Percentiles rank a stretch among this genome's conserved stretches.
These are phyloP conservation scores for Beauveria brongniartii DNA, from an alignment of 2,329 filamentous ascomycete genomes.

Conservation along the genomic window DNA sequence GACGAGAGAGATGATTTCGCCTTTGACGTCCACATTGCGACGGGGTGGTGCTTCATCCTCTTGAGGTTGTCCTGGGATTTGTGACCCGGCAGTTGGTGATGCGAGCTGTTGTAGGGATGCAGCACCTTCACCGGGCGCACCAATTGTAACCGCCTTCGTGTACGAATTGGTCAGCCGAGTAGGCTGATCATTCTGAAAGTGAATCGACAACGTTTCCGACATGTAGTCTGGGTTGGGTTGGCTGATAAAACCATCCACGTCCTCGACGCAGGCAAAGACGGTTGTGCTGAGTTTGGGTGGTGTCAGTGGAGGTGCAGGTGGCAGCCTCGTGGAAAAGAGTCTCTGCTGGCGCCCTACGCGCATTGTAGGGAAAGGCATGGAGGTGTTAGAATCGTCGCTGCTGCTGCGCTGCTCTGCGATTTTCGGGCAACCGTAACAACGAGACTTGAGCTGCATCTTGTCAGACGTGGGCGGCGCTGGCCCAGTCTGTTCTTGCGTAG, in stretches of 20 bases:
- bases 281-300: constrained; percentile 36
- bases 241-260: constrained; percentile 35
- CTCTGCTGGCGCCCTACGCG: constrained; percentile 13
- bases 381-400: background rate
- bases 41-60: constrained; percentile 19
- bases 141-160: constrained; percentile 31
- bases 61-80: background rate
- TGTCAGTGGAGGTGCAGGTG: constrained; percentile 41
- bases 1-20: constrained; percentile 42
- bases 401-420: background rate
- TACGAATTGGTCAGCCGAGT: constrained; percentile 35
- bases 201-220: constrained; percentile 25
- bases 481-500: background rate
- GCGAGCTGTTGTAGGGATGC: constrained; percentile 28
- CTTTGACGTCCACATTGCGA: constrained; percentile 36
- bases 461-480: background rate
- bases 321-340: constrained; percentile 29
- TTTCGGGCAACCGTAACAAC: background rate
- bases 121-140: constrained; percentile 18
- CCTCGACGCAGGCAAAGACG: constrained; percentile 36
- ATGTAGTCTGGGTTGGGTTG: constrained; percentile 44
- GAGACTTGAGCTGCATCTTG: constrained; percentile 20
- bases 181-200: constrained; percentile 20
- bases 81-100: constrained; percentile 32
- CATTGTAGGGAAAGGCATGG: background rate